These are phyloP conservation scores for Orychophragmus violaceus DNA, from an alignment of 345 rosid genomes.

Conservation along the genomic window DNA sequence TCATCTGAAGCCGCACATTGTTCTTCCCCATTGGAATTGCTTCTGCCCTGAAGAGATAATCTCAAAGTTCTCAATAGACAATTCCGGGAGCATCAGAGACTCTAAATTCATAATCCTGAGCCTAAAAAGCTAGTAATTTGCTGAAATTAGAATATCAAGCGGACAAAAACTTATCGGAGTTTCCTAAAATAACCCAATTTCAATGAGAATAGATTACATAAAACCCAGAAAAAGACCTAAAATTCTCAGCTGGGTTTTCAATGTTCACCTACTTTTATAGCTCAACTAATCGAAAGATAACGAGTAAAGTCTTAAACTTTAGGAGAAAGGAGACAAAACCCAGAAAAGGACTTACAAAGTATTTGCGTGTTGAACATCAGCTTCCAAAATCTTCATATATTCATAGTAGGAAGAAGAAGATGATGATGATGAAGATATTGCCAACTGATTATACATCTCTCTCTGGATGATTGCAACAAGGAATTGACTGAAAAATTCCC, in stretches of 20 bases:
- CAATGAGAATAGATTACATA: conserved; percentile 1
- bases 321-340: conserved; percentile 11
- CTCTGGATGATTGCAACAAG: conserved; percentile 8
- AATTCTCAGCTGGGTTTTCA: conserved; percentile 10
- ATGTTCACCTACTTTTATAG: conserved; percentile 10
- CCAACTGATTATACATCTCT: conserved; percentile 31
- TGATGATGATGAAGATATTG: conserved; percentile 23
- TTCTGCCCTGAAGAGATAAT: conserved; percentile 55
- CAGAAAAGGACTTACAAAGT: conserved; percentile 53
- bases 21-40: conserved; percentile 80
- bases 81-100: conserved; percentile 2
- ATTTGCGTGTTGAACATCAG: conserved; percentile 86
- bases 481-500: neutral
- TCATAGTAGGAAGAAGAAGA: conserved; percentile 54
- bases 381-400: conserved; percentile 70
- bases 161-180: neutral
- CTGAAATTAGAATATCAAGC: neutral
- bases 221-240: neutral
- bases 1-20: conserved; percentile 77
- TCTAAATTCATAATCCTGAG: neutral
- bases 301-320: conserved; percentile 13
- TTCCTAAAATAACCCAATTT: conserved; percentile 21
- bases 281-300: conserved; percentile 25
- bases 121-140: neutral
- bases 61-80: conserved; percentile 12